A percentile compares a stretch with the other conserved stretches of the same genome.
These are phyloP conservation scores for Tephrocybe rancida DNA, from an alignment of 768 basidiomycete species.

Conservation along the genomic window DNA sequence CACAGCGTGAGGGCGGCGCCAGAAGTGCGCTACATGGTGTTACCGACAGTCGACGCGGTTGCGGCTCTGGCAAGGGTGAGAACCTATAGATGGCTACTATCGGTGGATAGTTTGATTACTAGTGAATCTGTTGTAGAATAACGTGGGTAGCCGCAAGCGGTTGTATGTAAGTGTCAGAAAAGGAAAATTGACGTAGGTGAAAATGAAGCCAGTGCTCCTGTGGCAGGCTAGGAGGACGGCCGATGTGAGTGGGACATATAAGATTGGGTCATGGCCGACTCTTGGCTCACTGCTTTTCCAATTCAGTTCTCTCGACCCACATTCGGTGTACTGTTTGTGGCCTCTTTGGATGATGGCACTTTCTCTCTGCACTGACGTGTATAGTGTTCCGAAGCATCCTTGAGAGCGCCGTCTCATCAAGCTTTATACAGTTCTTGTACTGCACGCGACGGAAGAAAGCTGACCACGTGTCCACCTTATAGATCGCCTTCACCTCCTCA, in stretches of 20 bases:
- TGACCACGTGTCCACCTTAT: constrained; percentile 41
- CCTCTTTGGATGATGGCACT: constrained; percentile 25
- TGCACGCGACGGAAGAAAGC: constrained; percentile 39
- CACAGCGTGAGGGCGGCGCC: constrained; percentile 11
- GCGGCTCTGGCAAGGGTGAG: constrained; percentile 40
- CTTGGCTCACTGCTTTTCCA: constrained; percentile 16
- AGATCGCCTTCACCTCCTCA: constrained; percentile 44
- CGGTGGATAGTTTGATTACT: no score
- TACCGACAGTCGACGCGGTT: constrained; percentile 35
- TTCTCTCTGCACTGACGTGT: constrained; percentile 29
- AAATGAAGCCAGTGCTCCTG: no score
- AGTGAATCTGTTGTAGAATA: no score
- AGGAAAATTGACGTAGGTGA: no score
- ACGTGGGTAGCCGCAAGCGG: no score
- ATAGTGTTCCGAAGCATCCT: constrained; percentile 40
- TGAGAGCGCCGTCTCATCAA: constrained; percentile 36
- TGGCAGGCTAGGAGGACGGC: no score
- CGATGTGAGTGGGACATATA: no score
- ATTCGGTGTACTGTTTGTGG: constrained; percentile 2
- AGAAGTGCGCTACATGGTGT: constrained; percentile 21
- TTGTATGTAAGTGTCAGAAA: no score
- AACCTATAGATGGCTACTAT: constrained; percentile 6
- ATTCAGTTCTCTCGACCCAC: constrained; percentile 1
- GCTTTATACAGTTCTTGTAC: constrained; percentile 28
- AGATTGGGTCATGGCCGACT: no score